A percentile compares a stretch with the other conserved stretches of the same genome.
Conservation (phyloP, 495 filamentous ascomycete genomes). For the Podospora appendiculata region DNA sequence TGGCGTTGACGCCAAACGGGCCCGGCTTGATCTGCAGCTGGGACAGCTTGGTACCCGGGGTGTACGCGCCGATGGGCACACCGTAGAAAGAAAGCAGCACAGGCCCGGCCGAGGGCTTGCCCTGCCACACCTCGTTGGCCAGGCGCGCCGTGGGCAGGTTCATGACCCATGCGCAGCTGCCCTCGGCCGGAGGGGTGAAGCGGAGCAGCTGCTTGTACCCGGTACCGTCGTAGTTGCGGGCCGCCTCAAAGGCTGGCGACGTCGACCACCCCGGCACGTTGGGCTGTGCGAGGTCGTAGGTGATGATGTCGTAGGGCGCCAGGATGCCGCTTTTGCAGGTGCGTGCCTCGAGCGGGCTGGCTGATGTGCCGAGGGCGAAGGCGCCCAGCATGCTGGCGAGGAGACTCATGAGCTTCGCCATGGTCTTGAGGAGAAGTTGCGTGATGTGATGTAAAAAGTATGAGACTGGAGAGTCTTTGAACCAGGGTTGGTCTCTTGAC, state of each 20-base stretch:
- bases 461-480: too few relatives aligned
- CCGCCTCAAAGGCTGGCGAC: background rate
- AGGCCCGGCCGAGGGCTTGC: background rate
- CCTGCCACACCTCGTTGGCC: background rate
- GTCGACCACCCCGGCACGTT: background rate
- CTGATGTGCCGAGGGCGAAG: background rate
- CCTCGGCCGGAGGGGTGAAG: background rate
- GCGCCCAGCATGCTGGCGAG: background rate
- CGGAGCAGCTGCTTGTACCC: slow-evolving; percentile 1
- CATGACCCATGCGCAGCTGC: slow-evolving; percentile 5
- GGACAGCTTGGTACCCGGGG: background rate
- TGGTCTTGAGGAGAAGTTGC: background rate
- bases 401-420: background rate
- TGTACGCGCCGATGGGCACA: background rate
- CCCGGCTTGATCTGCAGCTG: slow-evolving; percentile 2
- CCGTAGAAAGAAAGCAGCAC: slow-evolving; percentile 3
- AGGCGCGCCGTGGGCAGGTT: background rate
- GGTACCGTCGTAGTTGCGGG: background rate
- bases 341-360: slow-evolving; percentile 6
- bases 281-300: background rate
- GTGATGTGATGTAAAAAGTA: too few relatives aligned
- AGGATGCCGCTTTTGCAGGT: background rate
- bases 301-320: slow-evolving; percentile 1
- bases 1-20: slow-evolving; percentile 2
- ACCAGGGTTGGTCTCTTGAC: too few relatives aligned